Percentiles rank a stretch among this genome's conserved stretches.
These are phyloP conservation scores for Leccinum arenicola DNA, from an alignment of 768 basidiomycete species.

Conservation along the genomic window DNA sequence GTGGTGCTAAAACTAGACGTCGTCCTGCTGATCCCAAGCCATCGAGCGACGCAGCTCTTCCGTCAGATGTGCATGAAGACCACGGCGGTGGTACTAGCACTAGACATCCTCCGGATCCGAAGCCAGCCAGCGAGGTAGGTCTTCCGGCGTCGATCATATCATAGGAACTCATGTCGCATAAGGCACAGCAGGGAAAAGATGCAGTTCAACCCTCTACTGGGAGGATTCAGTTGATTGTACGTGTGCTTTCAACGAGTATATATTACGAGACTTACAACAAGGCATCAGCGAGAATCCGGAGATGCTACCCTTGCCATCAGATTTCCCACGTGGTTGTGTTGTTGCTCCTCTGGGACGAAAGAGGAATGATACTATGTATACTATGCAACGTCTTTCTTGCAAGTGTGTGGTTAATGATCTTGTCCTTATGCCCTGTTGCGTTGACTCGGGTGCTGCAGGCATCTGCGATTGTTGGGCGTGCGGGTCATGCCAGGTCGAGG, in stretches of 20 bases:
- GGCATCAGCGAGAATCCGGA: not conserved
- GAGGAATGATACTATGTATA: not conserved
- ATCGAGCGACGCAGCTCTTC: not conserved
- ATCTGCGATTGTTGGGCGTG: no score
- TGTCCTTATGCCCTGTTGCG: no score
- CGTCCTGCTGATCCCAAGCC: not conserved
- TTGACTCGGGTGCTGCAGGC: no score
- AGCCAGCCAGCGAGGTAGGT: not conserved
- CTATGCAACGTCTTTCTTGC: not conserved
- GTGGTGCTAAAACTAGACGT: not conserved
- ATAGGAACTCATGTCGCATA: not conserved
- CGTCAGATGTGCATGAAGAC: not conserved
- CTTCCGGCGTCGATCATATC: not conserved
- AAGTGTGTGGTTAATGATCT: no score
- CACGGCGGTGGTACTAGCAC: not conserved
- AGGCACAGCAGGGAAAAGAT: not conserved
- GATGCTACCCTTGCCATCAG: not conserved
- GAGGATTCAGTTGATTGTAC: not conserved
- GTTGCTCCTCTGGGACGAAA: not conserved
- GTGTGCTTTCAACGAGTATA: not conserved
- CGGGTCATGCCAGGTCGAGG: no score
- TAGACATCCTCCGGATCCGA: not conserved
- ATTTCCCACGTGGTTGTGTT: not conserved
- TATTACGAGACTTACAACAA: not conserved
- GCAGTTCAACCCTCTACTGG: not conserved